Evolutionary conservation across 1,139 yeast species (phyloP).

Genomic region (Taphrina wiesneri): DNA sequence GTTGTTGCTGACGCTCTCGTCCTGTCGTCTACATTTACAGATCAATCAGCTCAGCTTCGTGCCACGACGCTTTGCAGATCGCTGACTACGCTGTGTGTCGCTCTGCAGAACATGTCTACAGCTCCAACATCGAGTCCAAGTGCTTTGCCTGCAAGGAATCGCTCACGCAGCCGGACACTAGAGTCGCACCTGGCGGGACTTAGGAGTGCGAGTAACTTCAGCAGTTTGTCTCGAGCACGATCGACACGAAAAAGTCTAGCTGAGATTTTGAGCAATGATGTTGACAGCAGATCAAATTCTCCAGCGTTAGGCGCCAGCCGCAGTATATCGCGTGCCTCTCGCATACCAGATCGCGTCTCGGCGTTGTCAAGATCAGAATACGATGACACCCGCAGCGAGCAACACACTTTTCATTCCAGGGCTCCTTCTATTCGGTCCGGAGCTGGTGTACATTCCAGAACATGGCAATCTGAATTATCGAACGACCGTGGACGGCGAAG

Average conservation of each 20-base stretch:
- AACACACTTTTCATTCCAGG: neutral
- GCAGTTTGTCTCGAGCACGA: neutral
- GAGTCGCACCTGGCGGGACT: neutral
- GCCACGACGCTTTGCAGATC: slow-evolving; percentile 5
- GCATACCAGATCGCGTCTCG: neutral
- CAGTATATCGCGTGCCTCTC: slow-evolving; percentile 4
- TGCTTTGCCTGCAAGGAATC: neutral
- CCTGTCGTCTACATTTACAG: neutral
- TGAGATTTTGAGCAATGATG: neutral
- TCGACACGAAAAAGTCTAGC: slow-evolving; percentile 12
- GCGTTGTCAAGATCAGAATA: neutral
- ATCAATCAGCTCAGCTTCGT: neutral
- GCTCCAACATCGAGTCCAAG: neutral
- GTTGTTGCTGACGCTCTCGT: slow-evolving; percentile 16
- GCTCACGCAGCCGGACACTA: neutral
- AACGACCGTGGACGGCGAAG: neutral
- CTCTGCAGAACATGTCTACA: neutral
- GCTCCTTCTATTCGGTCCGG: neutral
- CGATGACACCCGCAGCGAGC: neutral
- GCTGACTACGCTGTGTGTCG: slow-evolving; percentile 3
- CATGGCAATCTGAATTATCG: neutral
- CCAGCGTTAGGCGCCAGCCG: neutral
- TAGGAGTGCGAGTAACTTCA: neutral
- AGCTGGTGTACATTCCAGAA: neutral
- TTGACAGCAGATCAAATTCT: neutral